Base-by-base conservation (phyloP, 2,329 filamentous ascomycete genomes). In the Penicillium sp. region DNA sequence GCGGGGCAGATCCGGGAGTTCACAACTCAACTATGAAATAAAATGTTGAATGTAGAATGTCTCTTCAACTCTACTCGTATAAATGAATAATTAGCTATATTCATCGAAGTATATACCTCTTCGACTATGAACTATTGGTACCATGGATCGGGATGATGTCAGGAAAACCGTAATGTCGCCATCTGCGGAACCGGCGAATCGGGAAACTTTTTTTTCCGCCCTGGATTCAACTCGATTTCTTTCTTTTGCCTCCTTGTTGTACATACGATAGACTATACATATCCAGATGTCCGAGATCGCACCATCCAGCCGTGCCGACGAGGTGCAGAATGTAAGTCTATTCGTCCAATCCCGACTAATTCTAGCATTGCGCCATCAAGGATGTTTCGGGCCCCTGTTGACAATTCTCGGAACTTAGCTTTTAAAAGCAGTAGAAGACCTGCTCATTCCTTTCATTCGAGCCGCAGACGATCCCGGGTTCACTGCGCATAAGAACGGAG, bases 391-490 rank as follows among this genome's bases (percentile, higher is more conserved):
- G 29, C 13, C 26, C 15, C 20, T 29, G 32, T 22, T 14, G 6
- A 22, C 17, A 33, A 20, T 32, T 30, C 8, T 16, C 4, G 7
- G 8, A 6, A 8, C 9, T 15, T 35, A 68, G 65, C 57, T 66
- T 35, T 50, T 65, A 3, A 59, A 52, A 22, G 61, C 65, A 23
- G 66, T 70, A 20, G 55, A 70, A 51, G 57, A 64, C 20, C 66
- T 67, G 30, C 52, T 72, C 8, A 61, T 71, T 22, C 62, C 65
- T 2, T 72, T 70, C 47, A 65, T 72, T 36, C 57, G 56, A 32
- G 55, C 62, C 14, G 68, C 69, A 39, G 68, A 71, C 42, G 45
- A 59, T 16, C 41, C 30, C 30, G 44, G 43, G 32, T 30, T 15
- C 31, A 36, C 34, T 35, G 40, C 27, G 42, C 31, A 45, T 37